Conservation (phyloP, 2,329 filamentous ascomycete genomes). For the Endocalyx cinctus region DNA sequence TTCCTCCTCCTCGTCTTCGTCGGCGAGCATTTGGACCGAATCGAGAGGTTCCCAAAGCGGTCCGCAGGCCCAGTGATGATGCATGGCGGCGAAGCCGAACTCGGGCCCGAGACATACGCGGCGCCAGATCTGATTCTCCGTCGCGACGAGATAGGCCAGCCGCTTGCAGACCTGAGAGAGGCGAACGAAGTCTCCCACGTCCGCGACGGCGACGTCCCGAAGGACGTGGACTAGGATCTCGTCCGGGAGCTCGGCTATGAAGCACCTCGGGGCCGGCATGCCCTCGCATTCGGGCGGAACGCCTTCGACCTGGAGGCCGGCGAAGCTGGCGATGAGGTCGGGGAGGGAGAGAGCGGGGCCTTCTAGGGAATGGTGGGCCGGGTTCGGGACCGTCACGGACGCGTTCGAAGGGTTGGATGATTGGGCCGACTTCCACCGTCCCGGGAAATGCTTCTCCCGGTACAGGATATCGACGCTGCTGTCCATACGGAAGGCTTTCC, state of each 20-base stretch:
- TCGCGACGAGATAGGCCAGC: conserved; percentile 76
- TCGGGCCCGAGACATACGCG: conserved; percentile 64
- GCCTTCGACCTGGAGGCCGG: conserved; percentile 62
- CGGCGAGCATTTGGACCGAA: conserved; percentile 7
- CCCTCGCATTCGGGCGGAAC: conserved; percentile 66
- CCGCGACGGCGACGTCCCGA: conserved; percentile 63
- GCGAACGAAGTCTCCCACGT: conserved; percentile 73
- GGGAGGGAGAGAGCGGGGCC: conserved; percentile 50
- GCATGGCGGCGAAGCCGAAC: conserved; percentile 79
- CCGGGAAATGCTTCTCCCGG: conserved; percentile 85
- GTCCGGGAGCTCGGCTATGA: conserved; percentile 70
- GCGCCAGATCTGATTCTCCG: conserved; percentile 85
- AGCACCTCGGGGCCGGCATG: conserved; percentile 70
- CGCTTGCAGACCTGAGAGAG: conserved; percentile 80
- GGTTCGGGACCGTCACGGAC: conserved; percentile 44
- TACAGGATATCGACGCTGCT: conserved; percentile 78
- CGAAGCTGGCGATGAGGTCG: conserved; percentile 74
- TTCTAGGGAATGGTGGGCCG: conserved; percentile 54
- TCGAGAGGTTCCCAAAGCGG: conserved; percentile 50
- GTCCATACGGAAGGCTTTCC: conserved; percentile 90
- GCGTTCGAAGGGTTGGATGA: conserved; percentile 38
- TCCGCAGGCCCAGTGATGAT: conserved; percentile 68
- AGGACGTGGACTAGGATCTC: conserved; percentile 83
- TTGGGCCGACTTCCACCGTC: conserved; percentile 45
- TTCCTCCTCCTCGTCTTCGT: conserved; percentile 7